phyloP scores from a whole-genome alignment of 2,329 filamentous ascomycete species.

The Venturia oleaginea region DNA sequence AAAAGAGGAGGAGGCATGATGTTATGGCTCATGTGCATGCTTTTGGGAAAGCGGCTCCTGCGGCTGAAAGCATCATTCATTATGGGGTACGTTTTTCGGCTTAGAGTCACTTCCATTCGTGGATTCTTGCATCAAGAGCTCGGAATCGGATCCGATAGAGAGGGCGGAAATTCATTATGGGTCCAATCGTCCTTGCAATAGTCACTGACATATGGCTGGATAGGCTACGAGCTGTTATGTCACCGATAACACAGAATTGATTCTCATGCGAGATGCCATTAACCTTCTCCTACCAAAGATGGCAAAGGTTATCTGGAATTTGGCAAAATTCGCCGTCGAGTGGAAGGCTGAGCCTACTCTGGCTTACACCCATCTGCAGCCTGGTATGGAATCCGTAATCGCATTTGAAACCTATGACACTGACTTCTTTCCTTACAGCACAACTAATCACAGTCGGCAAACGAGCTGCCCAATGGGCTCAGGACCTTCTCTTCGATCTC shows the following conservation, averaged over 20 bases:
- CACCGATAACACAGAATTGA: constrained; percentile 70
- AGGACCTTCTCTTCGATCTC: constrained; percentile 68
- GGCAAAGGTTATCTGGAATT: constrained; percentile 67
- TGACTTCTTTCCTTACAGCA: constrained; percentile 24
- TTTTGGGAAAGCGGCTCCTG: constrained; percentile 64
- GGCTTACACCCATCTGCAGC: constrained; percentile 67
- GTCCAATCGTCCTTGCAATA: background rate
- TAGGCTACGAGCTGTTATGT: constrained; percentile 51
- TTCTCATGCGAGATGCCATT: constrained; percentile 65
- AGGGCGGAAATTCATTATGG: constrained; percentile 15
- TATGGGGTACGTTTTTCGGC: constrained; percentile 36
- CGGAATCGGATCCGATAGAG: background rate
- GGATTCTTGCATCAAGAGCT: background rate
- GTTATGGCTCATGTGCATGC: constrained; percentile 52
- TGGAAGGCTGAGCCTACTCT: constrained; percentile 66
- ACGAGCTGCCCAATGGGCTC: constrained; percentile 64
- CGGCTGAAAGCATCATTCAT: constrained; percentile 77
- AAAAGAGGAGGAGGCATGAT: constrained; percentile 31
- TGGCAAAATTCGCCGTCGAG: constrained; percentile 61
- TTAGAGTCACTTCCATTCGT: background rate
- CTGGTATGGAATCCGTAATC: constrained; percentile 19
- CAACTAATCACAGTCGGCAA: constrained; percentile 52
- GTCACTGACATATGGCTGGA: background rate
- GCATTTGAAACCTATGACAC: background rate
- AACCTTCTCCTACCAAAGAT: constrained; percentile 70